Conservation (phyloP, 768 basidiomycete species). For the Cyclocybe cylindracea region DNA sequence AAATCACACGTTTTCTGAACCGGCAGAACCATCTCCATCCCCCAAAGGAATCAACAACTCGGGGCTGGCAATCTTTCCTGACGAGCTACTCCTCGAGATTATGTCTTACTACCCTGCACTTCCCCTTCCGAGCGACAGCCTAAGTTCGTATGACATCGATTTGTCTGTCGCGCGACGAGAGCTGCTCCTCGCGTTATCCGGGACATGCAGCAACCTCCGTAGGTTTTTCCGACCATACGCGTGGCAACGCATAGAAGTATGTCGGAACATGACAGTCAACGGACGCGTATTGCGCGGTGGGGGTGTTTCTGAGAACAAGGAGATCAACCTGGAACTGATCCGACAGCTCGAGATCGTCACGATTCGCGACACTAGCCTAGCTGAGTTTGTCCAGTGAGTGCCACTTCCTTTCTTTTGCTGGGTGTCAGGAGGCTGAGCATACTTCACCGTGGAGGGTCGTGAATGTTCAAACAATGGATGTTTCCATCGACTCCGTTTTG, state of each 20-base stretch:
- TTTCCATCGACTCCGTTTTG: constrained; percentile 10
- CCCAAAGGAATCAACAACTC: too few relatives aligned
- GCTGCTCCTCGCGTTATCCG: constrained; percentile 3
- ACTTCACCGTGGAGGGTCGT: constrained; percentile 9
- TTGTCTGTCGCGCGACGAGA: background rate
- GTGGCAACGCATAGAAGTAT: constrained; percentile 14
- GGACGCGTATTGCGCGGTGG: background rate
- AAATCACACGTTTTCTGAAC: too few relatives aligned
- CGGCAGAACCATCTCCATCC: too few relatives aligned
- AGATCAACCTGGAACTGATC: constrained; percentile 12
- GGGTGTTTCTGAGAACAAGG: background rate
- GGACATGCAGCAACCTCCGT: constrained; percentile 12
- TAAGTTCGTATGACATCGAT: background rate
- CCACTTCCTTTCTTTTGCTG: background rate
- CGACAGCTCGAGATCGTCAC: constrained; percentile 25
- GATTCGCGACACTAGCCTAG: constrained; percentile 17
- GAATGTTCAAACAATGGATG: constrained; percentile 16
- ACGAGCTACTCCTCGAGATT: constrained; percentile 3
- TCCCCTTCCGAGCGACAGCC: constrained; percentile 2
- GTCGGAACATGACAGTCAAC: background rate
- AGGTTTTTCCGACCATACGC: constrained; percentile 6
- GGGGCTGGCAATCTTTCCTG: background rate
- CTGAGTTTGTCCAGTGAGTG: constrained; percentile 14
- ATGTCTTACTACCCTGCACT: background rate
- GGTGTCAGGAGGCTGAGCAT: background rate